Base-by-base conservation (phyloP, 2,329 filamentous ascomycete genomes). In the Periconia sp. region DNA sequence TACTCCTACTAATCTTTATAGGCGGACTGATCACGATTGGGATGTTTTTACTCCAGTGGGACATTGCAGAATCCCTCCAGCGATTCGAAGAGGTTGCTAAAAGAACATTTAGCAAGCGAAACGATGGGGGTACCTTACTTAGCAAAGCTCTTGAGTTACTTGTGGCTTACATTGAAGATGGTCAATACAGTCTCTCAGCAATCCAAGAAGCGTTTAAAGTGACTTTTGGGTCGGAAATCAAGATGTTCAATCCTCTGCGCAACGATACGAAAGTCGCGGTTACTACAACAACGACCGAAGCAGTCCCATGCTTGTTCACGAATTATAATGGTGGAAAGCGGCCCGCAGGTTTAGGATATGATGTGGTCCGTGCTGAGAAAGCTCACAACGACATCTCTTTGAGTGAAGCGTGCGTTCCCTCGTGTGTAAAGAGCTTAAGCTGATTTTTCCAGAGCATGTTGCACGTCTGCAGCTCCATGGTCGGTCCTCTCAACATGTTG, bases 221-320 rank as follows among this genome's bases (percentile, higher is more conserved):
- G n/a, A 37, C 43, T 4, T 42, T 50, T 8, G 48, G 45, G n/a
- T 42, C 35, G 3, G 31, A 44, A 0, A 33, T 43, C 2, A 46
- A 58, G 30, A 57, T 66, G 48, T 68, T 68, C 31, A 62, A 65
- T 32, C 57, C 52, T 0, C 33, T 65, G 1, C 36, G 19, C 5
- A 49, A 51, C 21, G 46, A 59, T 13, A 61, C 54, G 1, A 65
- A 65, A 39, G 56, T 66, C 4, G 57, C 57, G 5, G 56, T 68
- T 9, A 65, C 59, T 4, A 61, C 61, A 7, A 63, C 54, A 4
- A 50, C 51, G 5, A 39, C 46, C n/a, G 39, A 56, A 12, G 43
- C 47, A 9, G 15, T 45, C 2, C 45, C 52, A 11, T 58, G 44
- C 46, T 29, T 68, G n/a, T 56, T 68, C 21, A 47, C 62, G 1